Conservation (phyloP, 2,329 filamentous ascomycete species). For the Eurotiales sp. region DNA sequence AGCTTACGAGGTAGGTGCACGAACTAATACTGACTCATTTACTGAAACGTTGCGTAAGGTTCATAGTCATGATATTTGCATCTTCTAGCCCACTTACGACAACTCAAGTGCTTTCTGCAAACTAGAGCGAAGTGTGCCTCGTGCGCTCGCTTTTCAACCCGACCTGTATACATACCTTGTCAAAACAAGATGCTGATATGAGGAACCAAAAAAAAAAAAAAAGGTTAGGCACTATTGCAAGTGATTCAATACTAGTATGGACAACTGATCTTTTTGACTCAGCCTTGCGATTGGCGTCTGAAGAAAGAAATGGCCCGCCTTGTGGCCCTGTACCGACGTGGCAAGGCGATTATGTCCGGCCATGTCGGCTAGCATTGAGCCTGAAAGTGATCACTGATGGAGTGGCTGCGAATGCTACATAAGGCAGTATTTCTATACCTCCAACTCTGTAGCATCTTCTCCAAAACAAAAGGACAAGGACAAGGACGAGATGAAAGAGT, state of each 20-base stretch:
- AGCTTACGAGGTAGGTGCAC: too few species aligned
- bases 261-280: neutral
- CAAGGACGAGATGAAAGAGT: too few species aligned
- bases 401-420: neutral
- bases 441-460: neutral
- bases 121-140: too few species aligned
- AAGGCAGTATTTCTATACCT: neutral
- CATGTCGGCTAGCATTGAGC: conserved; percentile 1
- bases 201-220: too few species aligned
- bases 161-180: too few species aligned
- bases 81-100: neutral
- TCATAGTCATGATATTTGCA: neutral
- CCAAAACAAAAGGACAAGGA: neutral
- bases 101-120: too few species aligned
- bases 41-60: neutral
- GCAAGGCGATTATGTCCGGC: conserved; percentile 2
- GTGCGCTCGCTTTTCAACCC: too few species aligned
- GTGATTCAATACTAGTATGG: neutral
- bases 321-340: conserved; percentile 9
- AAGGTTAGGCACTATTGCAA: conserved; percentile 5
- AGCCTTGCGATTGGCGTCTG: conserved; percentile 8
- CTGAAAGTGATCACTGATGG: neutral
- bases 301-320: conserved; percentile 11
- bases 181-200: too few species aligned
- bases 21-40: neutral